Evolutionary conservation across 139 green algal genomes (phyloP), one percentile per base, ranked within the genome.

Genomic region (Tetraselmis striata): DNA sequence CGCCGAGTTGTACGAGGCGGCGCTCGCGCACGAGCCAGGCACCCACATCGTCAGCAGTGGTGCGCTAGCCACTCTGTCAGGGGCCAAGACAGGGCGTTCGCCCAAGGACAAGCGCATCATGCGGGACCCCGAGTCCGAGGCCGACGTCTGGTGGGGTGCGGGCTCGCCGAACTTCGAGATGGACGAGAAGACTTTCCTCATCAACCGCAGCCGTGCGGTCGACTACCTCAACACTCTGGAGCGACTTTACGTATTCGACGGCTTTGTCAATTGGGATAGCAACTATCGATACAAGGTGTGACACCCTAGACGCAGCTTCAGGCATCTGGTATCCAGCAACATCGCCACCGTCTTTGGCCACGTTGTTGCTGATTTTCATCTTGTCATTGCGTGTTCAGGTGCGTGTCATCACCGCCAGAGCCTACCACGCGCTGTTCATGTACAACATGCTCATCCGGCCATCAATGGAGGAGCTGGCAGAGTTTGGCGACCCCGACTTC

Each of bases 391-490:
- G 90, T 0, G 84, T 90, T 79, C 94, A 95, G 84, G 88, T 98
- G 27, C 91, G 95, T 29, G 90, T 98, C 26, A 91, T 99, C 30
- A 95, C 91, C 84, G 90, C 89, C 29, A 85, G 94, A 0, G 90
- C 96, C 26, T 99, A 98, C 89, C 96, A 99, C 86, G 92, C 95
- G 0, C 90, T 99, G 27, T 99, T 99, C 88, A 97, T 98, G 92
- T 88, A 95, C 90, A 99, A 99, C 93, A 98, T 99, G 96, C 91
- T 98, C 79, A 98, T 98, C 75, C 78, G 93, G 28, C 93, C 92
- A 58, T 95, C 87, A 1, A 76, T 86, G 22, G 86, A 94, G 74
- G 94, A 98, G 92, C 90, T 98, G 18, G 79, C 89, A 22, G 79
- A 82, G 77, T 98, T 97, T 88, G 92, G 92, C 2, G 87, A 92